Evolutionary conservation across 352 stramenopile genomes (phyloP), one percentile per base, ranked within the genome.

Genomic region (Phytopythium litorale): DNA sequence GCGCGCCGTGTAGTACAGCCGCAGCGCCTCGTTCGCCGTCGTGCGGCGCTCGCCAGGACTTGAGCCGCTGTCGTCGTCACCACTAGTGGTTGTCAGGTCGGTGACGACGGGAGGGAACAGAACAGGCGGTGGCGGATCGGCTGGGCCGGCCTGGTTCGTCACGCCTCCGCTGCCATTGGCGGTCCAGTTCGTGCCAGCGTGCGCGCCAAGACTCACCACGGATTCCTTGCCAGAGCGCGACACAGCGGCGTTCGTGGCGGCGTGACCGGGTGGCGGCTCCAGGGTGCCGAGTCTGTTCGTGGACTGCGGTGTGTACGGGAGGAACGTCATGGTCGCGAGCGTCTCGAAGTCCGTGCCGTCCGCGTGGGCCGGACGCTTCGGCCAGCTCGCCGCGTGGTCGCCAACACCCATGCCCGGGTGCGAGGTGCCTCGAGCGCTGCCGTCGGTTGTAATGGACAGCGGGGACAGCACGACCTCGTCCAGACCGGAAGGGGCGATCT

Each of bases 21-120:
- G n/a, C 54, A 51, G 37, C 25, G 54, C 54, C 16, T 60, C 54
- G n/a, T 49, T 43, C 38, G 38, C 38, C 23, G 40, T 49, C 37
- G 54, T 18, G 23, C 38, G 25, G 1, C 42, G 54, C 23, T 37
- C 37, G 13, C 15, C 33, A 11, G 37, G 37, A 23, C 23, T 32
- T 1, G 15, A 33, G 0, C 30, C 7, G 56, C 21, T 16, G 45
- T 15, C 15, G 9, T 33, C 23, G 21, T 53, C 21, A 12, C 11
- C 7, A 0, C 49, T 23, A 13, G 33, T 55, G 13, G 58, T 25
- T 2, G 63, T 57, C 52, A 46, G 18, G 37, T 58, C 52, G 33
- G 33, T 33, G 33, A 58, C 33, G 12, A n/a, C 32, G 9, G 52
- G 33, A 4, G 1, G 4, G 3, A 18, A 12, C 9, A 58, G 8